phyloP scores from a whole-genome alignment of 2,329 filamentous ascomycete genomes.

The Aspergillus clavatus region DNA sequence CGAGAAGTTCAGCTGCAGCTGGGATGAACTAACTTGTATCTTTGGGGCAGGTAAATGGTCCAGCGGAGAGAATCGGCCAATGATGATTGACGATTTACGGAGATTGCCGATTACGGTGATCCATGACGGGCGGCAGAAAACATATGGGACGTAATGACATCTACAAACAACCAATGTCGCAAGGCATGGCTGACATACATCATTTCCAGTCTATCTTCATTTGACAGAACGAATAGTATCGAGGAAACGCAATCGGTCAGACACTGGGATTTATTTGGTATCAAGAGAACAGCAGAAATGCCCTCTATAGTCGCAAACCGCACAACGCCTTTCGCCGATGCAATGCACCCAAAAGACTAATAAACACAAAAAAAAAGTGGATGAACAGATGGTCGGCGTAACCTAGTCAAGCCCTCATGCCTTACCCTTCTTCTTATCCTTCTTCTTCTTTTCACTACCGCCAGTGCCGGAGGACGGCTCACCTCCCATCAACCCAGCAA shows the following conservation, averaged over 20 bases:
- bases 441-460: constrained; percentile 42
- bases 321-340: constrained; percentile 36
- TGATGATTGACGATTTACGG: background rate
- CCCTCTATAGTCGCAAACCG: constrained; percentile 16
- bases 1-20: background rate
- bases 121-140: no score
- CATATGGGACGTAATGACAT: no score
- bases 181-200: no score
- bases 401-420: constrained; percentile 21
- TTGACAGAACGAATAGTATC: no score
- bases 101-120: background rate
- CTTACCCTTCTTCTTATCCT: constrained; percentile 49
- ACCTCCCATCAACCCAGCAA: constrained; percentile 53
- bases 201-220: background rate
- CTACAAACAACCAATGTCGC: no score
- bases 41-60: background rate
- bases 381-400: constrained; percentile 6
- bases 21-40: background rate
- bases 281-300: constrained; percentile 16
- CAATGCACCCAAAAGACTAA: constrained; percentile 32
- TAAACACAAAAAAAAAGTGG: constrained; percentile 11
- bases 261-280: constrained; percentile 14
- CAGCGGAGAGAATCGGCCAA: background rate
- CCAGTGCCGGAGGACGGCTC: constrained; percentile 26
- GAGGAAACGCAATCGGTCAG: background rate